Evolutionary conservation across 495 filamentous ascomycete species (phyloP).

Genomic region (Penicillium angulare): DNA sequence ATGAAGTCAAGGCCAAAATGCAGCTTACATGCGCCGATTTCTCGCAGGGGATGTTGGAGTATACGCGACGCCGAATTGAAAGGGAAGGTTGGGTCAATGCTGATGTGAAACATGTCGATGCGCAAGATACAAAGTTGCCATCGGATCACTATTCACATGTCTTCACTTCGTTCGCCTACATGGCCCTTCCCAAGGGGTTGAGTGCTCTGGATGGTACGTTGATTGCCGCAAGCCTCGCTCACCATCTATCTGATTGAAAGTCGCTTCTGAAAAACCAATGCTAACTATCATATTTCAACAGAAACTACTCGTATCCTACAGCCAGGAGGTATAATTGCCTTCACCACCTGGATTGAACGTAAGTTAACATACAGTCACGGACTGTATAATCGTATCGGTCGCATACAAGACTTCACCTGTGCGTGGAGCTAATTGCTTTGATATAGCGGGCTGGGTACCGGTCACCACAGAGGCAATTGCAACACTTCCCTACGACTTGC

Average conservation of each 20-base stretch:
- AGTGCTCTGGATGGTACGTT: constrained; percentile 34
- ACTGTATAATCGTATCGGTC: neutral
- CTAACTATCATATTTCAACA: constrained; percentile 10
- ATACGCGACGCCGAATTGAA: constrained; percentile 22
- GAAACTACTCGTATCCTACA: constrained; percentile 37
- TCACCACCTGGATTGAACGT: constrained; percentile 38
- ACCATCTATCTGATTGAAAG: no score
- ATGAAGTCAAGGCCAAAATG: constrained; percentile 17
- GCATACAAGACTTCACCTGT: neutral
- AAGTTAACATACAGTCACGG: constrained; percentile 8
- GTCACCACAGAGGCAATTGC: constrained; percentile 24
- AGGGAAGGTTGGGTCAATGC: constrained; percentile 33
- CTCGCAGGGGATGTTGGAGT: constrained; percentile 31
- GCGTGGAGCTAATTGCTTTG: neutral
- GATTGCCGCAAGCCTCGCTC: no score
- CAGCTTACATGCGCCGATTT: constrained; percentile 39
- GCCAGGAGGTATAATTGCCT: constrained; percentile 34
- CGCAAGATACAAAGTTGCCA: constrained; percentile 29
- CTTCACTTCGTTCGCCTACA: constrained; percentile 35
- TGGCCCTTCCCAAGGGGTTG: constrained; percentile 21
- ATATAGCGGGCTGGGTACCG: constrained; percentile 29
- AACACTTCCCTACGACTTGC: constrained; percentile 25
- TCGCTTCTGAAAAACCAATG: neutral
- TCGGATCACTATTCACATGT: constrained; percentile 31
- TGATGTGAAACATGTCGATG: constrained; percentile 31